These are phyloP conservation scores for Hypoxylon perforatum DNA, from an alignment of 495 filamentous ascomycete species.

Conservation along the genomic window DNA sequence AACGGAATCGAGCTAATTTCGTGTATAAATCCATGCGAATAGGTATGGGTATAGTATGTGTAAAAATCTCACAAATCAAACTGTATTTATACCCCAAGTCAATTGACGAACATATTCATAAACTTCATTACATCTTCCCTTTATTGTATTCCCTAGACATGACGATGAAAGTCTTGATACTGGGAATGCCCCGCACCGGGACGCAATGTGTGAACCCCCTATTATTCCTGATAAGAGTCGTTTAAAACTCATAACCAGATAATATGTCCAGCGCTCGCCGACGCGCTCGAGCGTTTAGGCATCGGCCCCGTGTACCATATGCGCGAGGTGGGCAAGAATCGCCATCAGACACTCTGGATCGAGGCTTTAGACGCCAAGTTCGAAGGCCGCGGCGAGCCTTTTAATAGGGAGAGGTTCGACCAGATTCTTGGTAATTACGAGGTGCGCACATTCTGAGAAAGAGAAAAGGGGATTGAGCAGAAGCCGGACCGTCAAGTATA, in stretches of 20 bases:
- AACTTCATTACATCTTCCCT: neutral
- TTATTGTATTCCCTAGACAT: neutral
- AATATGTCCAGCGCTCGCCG: slow-evolving; percentile 37
- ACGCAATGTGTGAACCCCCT: slow-evolving; percentile 65
- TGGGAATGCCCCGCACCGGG: slow-evolving; percentile 72
- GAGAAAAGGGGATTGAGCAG: neutral
- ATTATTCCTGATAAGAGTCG: neutral
- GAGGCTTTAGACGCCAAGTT: slow-evolving; percentile 46
- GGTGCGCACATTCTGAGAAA: slow-evolving; percentile 10
- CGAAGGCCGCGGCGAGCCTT: slow-evolving; percentile 33
- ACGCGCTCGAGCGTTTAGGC: slow-evolving; percentile 44
- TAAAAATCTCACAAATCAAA: neutral
- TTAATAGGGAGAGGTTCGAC: slow-evolving; percentile 43
- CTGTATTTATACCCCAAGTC: slow-evolving; percentile 25
- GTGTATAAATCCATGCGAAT: neutral
- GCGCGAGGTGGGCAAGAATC: slow-evolving; percentile 47
- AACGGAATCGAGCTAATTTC: slow-evolving; percentile 13
- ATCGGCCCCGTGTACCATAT: slow-evolving; percentile 50
- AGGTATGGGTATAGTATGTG: too few species aligned
- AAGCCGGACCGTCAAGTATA: neutral
- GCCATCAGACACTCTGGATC: slow-evolving; percentile 43
- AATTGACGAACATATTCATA: neutral
- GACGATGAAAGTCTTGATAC: slow-evolving; percentile 69
- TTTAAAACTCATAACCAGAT: slow-evolving; percentile 4
- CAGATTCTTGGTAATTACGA: slow-evolving; percentile 40